These are phyloP conservation scores for Plasmodium blacklocki DNA, from an alignment of 169 alveolate genomes.

Conservation along the genomic window DNA sequence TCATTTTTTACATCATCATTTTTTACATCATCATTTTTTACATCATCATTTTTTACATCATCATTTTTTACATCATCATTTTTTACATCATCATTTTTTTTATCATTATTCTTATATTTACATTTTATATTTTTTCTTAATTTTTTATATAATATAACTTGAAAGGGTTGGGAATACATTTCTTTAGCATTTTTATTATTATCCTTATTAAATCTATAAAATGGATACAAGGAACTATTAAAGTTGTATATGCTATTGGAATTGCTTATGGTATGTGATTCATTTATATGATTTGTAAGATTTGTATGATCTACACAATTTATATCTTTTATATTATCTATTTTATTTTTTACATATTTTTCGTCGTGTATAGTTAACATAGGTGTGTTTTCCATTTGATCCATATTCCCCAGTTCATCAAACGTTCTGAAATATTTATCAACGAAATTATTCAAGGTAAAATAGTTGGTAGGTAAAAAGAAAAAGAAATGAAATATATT, in stretches of 20 bases:
- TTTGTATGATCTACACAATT: not conserved
- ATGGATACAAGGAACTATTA: too few relatives aligned
- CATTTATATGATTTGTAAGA: too few relatives aligned
- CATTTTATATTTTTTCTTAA: too few relatives aligned
- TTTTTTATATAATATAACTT: too few relatives aligned
- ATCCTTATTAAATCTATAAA: too few relatives aligned
- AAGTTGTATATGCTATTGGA: too few relatives aligned
- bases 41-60: not conserved
- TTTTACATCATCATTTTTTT: not conserved
- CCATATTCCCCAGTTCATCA: not conserved
- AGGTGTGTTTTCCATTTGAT: not conserved
- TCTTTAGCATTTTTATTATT: too few relatives aligned
- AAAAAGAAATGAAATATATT: constrained; percentile 64
- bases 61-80: not conserved
- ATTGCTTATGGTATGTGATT: too few relatives aligned
- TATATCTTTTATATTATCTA: not conserved
- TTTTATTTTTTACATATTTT: not conserved
- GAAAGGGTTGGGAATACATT: too few relatives aligned
- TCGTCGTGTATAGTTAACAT: not conserved
- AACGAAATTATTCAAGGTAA: constrained; percentile 20
- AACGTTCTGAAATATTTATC: constrained; percentile 3
- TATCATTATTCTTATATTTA: too few relatives aligned
- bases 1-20: constrained; percentile 6
- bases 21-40: too few relatives aligned
- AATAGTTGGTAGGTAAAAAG: constrained; percentile 46